Conservation (phyloP, 345 rosid genomes). For the Reutealis trisperma region DNA sequence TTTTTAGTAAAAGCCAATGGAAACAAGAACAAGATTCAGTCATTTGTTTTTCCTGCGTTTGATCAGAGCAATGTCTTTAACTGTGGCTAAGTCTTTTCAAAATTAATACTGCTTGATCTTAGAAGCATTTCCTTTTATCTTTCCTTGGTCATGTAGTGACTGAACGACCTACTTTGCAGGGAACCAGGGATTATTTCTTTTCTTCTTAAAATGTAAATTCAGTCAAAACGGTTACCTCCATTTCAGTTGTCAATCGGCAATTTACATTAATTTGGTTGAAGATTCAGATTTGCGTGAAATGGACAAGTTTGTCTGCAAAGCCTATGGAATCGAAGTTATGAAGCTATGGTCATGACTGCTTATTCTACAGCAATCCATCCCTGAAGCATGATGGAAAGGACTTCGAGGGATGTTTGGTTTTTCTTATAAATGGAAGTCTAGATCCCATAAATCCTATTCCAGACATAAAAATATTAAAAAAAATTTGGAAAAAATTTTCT, state of each 20-base stretch:
- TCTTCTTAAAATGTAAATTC: too few relatives aligned
- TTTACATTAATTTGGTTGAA: too few relatives aligned
- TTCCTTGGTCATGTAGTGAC: neutral
- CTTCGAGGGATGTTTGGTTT: neutral
- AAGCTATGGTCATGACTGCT: too few relatives aligned
- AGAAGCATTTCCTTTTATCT: neutral
- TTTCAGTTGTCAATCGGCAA: too few relatives aligned
- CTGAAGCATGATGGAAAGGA: neutral
- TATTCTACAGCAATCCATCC: neutral
- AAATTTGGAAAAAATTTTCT: too few relatives aligned
- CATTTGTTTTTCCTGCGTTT: neutral
- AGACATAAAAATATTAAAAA: too few relatives aligned
- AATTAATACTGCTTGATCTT: neutral
- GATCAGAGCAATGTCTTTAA: neutral
- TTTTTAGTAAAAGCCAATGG: constrained; percentile 8
- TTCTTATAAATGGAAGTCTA: too few relatives aligned
- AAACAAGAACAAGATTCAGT: constrained; percentile 14
- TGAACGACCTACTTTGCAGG: neutral
- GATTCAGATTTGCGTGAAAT: too few relatives aligned
- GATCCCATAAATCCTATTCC: too few relatives aligned
- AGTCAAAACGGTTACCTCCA: too few relatives aligned
- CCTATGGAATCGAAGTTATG: too few relatives aligned
- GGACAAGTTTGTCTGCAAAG: too few relatives aligned
- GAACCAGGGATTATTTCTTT: neutral
- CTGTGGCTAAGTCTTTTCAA: neutral